Base-by-base conservation (phyloP, 164 flowering plant genomes). In the Nymphaea thermarum region DNA sequence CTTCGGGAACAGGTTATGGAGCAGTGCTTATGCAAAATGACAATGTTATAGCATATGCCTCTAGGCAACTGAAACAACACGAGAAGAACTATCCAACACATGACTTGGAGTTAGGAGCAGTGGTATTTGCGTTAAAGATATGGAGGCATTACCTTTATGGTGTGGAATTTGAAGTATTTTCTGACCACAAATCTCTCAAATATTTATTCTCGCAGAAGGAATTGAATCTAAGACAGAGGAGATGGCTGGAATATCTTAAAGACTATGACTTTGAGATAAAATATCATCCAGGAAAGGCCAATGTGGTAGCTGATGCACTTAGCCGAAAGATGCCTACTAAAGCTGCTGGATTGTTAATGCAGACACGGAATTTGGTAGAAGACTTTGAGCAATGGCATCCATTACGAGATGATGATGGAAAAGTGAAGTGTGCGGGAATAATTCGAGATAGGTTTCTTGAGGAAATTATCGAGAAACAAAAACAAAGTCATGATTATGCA, bases 261-360 rank as follows among this genome's bases (percentile, higher is more conserved):
- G 6, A 64, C 4, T 42, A 70, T 42, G 45, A 55, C 60, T 55
- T 10, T 16, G 60, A 55, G 60, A 55, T 55, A 8, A 10, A 8
- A 1, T 55, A 55, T 57, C 45, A 43, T 36, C 55, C 62, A 43
- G 66, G 68, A 4, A 71, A 75, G 57, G 77, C 68, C 8, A 75
- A 75, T 68, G 63, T 68, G 2, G 71, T 67, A 0, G 77, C 64
- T 0, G 66, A 75, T 64, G 74, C 68, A 3, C 47, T 75, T 10
- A 75, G 69, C 43, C 14, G 69, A 6, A 75, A 71, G 65, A 8
- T 2, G 45, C 7, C 8, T 2, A 43, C 42, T 10, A 10, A 55
- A 55, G 60, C 1, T 55, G 1, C 1, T 55, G 60, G 3, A 11
- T 17, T 7, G 0, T 45, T 6, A 43, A 43, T 5, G 2, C 11